These are phyloP conservation scores for Globisporangium paddicum DNA, from an alignment of 352 stramenopile genomes.

Conservation along the genomic window DNA sequence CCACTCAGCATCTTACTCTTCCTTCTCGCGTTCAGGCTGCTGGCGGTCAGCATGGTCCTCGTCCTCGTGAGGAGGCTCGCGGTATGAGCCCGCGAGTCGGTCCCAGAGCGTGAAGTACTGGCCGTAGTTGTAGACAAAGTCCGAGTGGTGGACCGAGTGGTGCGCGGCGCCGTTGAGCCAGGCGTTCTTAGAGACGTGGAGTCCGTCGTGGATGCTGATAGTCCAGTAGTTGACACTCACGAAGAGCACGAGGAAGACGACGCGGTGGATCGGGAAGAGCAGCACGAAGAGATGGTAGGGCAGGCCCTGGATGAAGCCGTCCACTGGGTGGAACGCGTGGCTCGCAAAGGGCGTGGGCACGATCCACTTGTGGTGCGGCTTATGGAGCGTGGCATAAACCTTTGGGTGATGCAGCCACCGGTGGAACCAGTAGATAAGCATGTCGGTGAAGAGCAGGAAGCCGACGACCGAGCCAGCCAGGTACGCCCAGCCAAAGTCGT, in stretches of 20 bases:
- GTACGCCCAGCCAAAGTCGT: conserved; percentile 40
- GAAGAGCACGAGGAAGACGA: conserved; percentile 56
- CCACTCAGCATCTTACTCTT: not conserved
- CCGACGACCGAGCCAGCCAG: conserved; percentile 36
- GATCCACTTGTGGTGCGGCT: conserved; percentile 77
- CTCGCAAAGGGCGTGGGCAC: conserved; percentile 62
- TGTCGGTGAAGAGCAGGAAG: conserved; percentile 73
- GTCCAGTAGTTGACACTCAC: conserved; percentile 71
- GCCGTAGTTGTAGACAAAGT: conserved; percentile 72
- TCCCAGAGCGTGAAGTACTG: conserved; percentile 81
- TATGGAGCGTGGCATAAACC: conserved; percentile 64
- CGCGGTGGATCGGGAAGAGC: conserved; percentile 57
- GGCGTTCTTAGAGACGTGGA: conserved; percentile 49
- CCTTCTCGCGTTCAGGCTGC: conserved; percentile 2
- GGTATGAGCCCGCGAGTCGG: conserved; percentile 58
- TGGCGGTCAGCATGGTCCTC: not conserved
- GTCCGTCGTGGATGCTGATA: conserved; percentile 72
- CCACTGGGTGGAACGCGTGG: conserved; percentile 69
- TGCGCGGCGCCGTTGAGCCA: conserved; percentile 63
- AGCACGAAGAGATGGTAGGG: conserved; percentile 71
- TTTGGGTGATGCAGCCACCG: conserved; percentile 59
- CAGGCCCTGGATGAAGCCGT: conserved; percentile 63
- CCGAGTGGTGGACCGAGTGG: conserved; percentile 59
- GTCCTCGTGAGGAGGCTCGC: conserved; percentile 26
- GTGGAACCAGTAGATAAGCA: conserved; percentile 83